A percentile compares a stretch with the other conserved stretches of the same genome.
phyloP scores from a whole-genome alignment of 192 early-diverging fungal genomes.

The Polychytrium aggregatum region DNA sequence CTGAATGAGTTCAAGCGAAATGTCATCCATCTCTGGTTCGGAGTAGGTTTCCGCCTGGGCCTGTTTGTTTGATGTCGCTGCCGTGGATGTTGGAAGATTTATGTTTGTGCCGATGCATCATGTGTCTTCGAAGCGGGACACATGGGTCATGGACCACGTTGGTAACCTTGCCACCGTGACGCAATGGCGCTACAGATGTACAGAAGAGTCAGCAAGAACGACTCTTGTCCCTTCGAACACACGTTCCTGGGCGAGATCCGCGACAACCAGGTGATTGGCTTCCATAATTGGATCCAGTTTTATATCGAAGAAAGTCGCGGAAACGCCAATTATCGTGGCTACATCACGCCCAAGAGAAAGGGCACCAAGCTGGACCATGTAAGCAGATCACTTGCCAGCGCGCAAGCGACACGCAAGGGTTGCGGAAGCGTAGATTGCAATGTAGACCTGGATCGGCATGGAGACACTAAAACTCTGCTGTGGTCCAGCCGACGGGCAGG shows the following conservation, averaged over 20 bases:
- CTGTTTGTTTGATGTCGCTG: background rate
- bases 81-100: background rate
- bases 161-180: too few relatives aligned
- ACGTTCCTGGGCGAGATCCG: conserved; percentile 20
- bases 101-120: too few relatives aligned
- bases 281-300: conserved; percentile 31
- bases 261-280: conserved; percentile 13
- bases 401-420: too few relatives aligned
- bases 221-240: conserved; percentile 28
- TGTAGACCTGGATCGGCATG: background rate
- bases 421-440: background rate
- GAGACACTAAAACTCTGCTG: background rate
- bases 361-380: too few relatives aligned
- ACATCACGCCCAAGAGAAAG: conserved; percentile 18
- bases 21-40: conserved; percentile 19
- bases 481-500: conserved; percentile 5
- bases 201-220: conserved; percentile 13
- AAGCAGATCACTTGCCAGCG: too few relatives aligned
- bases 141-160: too few relatives aligned
- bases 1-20: conserved; percentile 6
- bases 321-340: conserved; percentile 21
- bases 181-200: conserved; percentile 4
- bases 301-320: conserved; percentile 15
- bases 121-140: too few relatives aligned
- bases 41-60: background rate